phyloP scores from a whole-genome alignment of 2,329 filamentous ascomycete genomes.

The Gremmenia infestans region DNA sequence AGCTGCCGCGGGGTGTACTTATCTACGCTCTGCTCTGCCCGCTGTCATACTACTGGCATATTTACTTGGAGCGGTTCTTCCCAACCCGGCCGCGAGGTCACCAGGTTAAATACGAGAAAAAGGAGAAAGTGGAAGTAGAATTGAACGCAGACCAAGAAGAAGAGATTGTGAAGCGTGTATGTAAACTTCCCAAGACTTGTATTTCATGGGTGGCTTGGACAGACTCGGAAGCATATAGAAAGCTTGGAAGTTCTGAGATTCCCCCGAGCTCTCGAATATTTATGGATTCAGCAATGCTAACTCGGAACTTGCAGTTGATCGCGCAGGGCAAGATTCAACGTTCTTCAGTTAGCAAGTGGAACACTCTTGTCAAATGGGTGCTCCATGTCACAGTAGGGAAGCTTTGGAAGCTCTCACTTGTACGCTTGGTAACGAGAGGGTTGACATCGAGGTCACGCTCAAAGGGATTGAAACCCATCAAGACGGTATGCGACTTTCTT shows the following conservation, averaged over 20 bases:
- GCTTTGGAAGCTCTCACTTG: not conserved
- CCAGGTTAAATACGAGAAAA: not conserved
- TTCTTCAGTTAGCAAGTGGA: conserved; percentile 1
- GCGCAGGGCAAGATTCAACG: conserved; percentile 1
- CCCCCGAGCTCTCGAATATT: too few relatives aligned
- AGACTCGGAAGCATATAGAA: too few relatives aligned
- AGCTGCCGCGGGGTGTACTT: not conserved
- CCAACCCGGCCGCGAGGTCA: not conserved
- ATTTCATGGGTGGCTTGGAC: too few relatives aligned
- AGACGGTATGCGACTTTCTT: not conserved
- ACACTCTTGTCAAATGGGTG: conserved; percentile 5
- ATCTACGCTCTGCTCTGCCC: not conserved
- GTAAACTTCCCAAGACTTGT: too few relatives aligned
- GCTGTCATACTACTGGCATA: conserved; percentile 3
- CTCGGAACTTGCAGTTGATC: not conserved
- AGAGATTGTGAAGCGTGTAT: conserved; percentile 1
- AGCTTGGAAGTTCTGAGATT: too few relatives aligned
- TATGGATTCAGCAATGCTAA: too few relatives aligned
- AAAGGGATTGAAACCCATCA: not conserved
- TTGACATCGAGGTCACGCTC: not conserved
- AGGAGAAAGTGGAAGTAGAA: not conserved
- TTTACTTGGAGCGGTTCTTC: conserved; percentile 1
- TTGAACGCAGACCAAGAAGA: conserved; percentile 1
- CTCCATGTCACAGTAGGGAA: conserved; percentile 1
- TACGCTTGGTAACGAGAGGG: not conserved